Conservation (phyloP, 2,329 filamentous ascomycete species). For the Claviceps sp. region DNA sequence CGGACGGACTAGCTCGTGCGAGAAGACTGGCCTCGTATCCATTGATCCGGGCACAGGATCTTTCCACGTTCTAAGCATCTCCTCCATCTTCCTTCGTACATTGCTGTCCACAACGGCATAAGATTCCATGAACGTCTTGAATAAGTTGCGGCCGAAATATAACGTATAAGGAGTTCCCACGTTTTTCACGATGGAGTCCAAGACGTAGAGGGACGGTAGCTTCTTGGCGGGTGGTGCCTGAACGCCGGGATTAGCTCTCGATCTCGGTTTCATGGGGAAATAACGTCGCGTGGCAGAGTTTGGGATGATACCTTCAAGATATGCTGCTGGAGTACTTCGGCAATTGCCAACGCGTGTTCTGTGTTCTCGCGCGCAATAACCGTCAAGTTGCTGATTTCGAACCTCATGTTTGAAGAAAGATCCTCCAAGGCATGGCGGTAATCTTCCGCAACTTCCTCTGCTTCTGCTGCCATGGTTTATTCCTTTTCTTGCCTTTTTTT, state of each 20-base stretch:
- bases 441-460: constrained; percentile 86
- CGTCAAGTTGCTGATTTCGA: constrained; percentile 94
- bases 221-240: constrained; percentile 84
- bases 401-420: constrained; percentile 77
- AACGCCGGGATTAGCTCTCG: constrained; percentile 22
- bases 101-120: constrained; percentile 77
- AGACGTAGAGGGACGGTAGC: constrained; percentile 87
- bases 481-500: constrained; percentile 5
- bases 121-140: constrained; percentile 90
- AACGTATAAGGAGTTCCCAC: constrained; percentile 95
- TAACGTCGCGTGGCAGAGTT: background rate
- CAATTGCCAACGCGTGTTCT: constrained; percentile 87
- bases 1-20: constrained; percentile 69
- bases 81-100: constrained; percentile 84
- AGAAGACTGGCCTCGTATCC: constrained; percentile 85
- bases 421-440: constrained; percentile 90
- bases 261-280: background rate
- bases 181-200: constrained; percentile 98
- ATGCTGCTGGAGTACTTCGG: constrained; percentile 78
- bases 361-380: constrained; percentile 97
- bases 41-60: constrained; percentile 88
- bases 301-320: constrained; percentile 66
- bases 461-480: constrained; percentile 34
- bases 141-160: constrained; percentile 84
- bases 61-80: constrained; percentile 97